Evolutionary conservation across 345 rosid species (phyloP).

Genomic region (Excoecaria cochinchinensis): DNA sequence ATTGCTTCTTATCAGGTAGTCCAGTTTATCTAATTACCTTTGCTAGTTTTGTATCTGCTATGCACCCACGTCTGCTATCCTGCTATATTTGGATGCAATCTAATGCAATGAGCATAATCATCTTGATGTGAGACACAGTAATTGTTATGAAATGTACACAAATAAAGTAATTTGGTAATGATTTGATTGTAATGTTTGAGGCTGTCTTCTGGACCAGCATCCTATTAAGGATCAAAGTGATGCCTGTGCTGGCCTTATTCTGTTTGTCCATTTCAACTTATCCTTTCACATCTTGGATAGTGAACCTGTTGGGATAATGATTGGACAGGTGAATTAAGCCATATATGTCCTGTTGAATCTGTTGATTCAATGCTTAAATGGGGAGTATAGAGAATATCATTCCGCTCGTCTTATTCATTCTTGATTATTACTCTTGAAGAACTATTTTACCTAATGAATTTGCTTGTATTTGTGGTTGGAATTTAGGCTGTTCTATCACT

Average conservation of each 20-base stretch:
- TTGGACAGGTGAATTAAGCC: not conserved
- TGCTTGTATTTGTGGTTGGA: conserved; percentile 22
- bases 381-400: not conserved
- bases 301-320: not conserved
- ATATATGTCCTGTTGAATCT: not conserved
- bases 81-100: not conserved
- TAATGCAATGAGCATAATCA: not conserved
- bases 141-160: not conserved
- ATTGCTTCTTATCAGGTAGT: conserved; percentile 80
- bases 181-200: not conserved
- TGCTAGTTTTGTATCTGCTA: not conserved
- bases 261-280: not conserved
- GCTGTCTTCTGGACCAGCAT: not conserved
- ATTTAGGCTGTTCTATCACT: conserved; percentile 60
- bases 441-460: not conserved
- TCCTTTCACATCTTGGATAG: not conserved
- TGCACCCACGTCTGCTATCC: not conserved
- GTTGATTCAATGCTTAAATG: not conserved
- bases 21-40: not conserved
- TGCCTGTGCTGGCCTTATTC: not conserved
- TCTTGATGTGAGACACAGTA: not conserved
- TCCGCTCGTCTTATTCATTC: not conserved
- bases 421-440: not conserved
- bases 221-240: not conserved
- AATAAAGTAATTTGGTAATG: not conserved